Percentiles rank a stretch among this genome's conserved stretches.
Evolutionary conservation across 2,329 filamentous ascomycete genomes (phyloP).

Genomic region (Neobulgaria alba): DNA sequence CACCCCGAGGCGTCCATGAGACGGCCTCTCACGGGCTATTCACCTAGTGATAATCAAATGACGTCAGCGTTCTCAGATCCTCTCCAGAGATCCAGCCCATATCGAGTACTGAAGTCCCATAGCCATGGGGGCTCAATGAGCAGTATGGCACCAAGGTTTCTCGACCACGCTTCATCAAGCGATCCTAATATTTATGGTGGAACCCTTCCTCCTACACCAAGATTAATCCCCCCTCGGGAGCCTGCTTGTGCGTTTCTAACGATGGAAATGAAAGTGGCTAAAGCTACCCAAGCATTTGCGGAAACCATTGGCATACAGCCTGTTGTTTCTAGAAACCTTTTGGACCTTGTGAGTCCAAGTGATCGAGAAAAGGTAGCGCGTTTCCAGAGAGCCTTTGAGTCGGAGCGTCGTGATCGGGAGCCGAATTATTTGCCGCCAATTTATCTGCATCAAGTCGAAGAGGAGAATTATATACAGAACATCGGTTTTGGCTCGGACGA

Average conservation of each 20-base stretch:
- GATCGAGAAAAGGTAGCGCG: conserved; percentile 45
- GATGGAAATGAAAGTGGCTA: conserved; percentile 49
- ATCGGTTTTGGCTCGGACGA: conserved; percentile 47
- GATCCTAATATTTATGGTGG: conserved; percentile 43
- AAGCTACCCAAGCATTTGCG: conserved; percentile 45
- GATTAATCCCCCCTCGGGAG: conserved; percentile 34
- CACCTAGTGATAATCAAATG: conserved; percentile 33
- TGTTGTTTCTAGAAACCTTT: conserved; percentile 41
- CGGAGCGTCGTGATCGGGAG: conserved; percentile 44
- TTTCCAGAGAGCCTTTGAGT: conserved; percentile 44
- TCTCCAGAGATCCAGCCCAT: conserved; percentile 39
- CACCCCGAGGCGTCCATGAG: conserved; percentile 27
- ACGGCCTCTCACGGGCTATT: conserved; percentile 44
- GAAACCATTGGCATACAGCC: conserved; percentile 44
- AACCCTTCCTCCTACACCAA: conserved; percentile 16
- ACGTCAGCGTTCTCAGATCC: conserved; percentile 36
- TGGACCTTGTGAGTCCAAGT: conserved; percentile 42
- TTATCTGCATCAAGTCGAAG: conserved; percentile 41
- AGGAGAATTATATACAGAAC: conserved; percentile 45
- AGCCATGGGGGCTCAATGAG: conserved; percentile 36
- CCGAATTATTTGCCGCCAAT: conserved; percentile 58
- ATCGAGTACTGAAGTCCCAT: conserved; percentile 47
- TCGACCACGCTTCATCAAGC: conserved; percentile 40
- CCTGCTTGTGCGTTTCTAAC: conserved; percentile 48
- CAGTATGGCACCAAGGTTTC: conserved; percentile 38